Evolutionary conservation across 768 basidiomycete species (phyloP), one percentile per base, ranked within the genome.

Genomic region (Suillus alpinus): DNA sequence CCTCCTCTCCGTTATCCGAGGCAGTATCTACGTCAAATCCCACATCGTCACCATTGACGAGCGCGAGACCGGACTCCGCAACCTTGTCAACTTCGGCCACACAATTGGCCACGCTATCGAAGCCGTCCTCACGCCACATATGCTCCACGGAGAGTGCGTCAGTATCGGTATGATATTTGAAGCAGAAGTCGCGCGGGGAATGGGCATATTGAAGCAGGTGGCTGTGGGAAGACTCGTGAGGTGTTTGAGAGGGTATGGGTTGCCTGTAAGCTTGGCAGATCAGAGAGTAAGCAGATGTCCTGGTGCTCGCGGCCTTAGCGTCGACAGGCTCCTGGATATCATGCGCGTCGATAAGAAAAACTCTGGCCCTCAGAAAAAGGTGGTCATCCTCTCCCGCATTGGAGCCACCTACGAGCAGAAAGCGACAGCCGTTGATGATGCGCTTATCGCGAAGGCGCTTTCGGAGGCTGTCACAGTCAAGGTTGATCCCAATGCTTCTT

Each of bases 301-400:
- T 1, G 80, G 86, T 3, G 84, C 92, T 4, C 83, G 86, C 62
- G 78, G 81, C 52, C 84, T 98, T 59, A 87, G 87, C 16, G 88
- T 95, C 58, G 86, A 91, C 55, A 83, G 85, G 16, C 80, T 99
- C 12, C 82, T 98, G 43, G 93, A 97, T 72, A 89, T 96, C 70
- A 98, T 98, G 96, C 85, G 81, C 61, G 84, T 96, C 63, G 95
- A 99, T 82, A 99, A 99, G 81, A 98, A 99, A 82, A 98, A 98
- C 73, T 88, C 88, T 61, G 95, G 96, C 0, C 75, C 83, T 2
- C 87, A 87, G 70, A 99, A 98, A 81, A 98, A 96, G 78, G 83
- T 98, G 62, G 97, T 98, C 57, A 81, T 99, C 49, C 82, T 98
- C 43, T 89, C 89, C 47, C 83, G 86, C 62, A 98, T 99, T 66